These are phyloP conservation scores for Ascoidea rubescens DNA, from an alignment of 805 yeast species.

Conservation along the genomic window DNA sequence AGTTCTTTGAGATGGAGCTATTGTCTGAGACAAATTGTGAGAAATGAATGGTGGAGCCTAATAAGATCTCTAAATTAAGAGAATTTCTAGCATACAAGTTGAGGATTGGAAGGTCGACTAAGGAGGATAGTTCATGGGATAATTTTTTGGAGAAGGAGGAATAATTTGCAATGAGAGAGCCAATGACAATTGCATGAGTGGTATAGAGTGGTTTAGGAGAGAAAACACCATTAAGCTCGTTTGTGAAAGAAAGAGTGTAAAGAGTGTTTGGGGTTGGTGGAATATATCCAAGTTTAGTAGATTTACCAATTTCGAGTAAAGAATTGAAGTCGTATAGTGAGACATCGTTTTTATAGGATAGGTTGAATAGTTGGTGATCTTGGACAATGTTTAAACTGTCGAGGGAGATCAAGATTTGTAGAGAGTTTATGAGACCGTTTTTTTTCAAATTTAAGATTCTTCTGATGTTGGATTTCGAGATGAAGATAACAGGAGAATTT, in stretches of 20 bases:
- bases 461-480: slow-evolving; percentile 29
- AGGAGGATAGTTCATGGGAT: slow-evolving; percentile 16
- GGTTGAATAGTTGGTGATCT: slow-evolving; percentile 15
- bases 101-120: slow-evolving; percentile 34
- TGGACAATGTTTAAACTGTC: slow-evolving; percentile 22
- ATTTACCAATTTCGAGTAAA: slow-evolving; percentile 17
- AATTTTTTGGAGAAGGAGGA: slow-evolving; percentile 13
- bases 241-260: slow-evolving; percentile 57
- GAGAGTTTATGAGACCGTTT: slow-evolving; percentile 11
- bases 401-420: slow-evolving; percentile 28
- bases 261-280: slow-evolving; percentile 39
- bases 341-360: slow-evolving; percentile 15
- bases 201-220: slow-evolving; percentile 68
- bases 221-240: slow-evolving; percentile 41
- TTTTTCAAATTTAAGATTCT: slow-evolving; percentile 26
- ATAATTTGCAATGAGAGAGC: slow-evolving; percentile 24
- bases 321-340: slow-evolving; percentile 16
- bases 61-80: slow-evolving; percentile 26
- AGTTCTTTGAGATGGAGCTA: too few relatives aligned
- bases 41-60: slow-evolving; percentile 33
- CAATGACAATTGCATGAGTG: slow-evolving; percentile 29
- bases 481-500: slow-evolving; percentile 38
- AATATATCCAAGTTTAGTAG: slow-evolving; percentile 19
- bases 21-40: too few relatives aligned
- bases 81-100: slow-evolving; percentile 35